Base-by-base conservation (phyloP, 352 stramenopile genomes). In the Pythium dissimile region DNA sequence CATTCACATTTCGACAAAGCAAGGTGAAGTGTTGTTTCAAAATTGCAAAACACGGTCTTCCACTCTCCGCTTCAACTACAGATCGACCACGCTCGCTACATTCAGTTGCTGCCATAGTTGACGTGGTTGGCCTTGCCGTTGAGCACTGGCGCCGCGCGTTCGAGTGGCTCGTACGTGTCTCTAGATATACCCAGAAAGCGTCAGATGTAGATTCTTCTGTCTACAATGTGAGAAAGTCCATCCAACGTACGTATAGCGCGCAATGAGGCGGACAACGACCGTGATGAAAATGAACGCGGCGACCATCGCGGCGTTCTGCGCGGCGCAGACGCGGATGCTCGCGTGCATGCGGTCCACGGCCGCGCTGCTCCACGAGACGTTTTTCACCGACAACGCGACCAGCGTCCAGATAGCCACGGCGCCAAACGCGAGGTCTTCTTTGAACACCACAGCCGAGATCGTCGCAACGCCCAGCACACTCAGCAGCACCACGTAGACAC, bases 371-470 rank as follows among this genome's bases (percentile, higher is more conserved):
- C 86, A 58, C 10, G 76, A 61, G 18, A 79, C 74, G 54, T 46
- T 67, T 64, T 89, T 88, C 39, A 76, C 48, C 7, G 69, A 72
- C 21, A 92, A 58, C 5, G 73, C 80, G 15, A 81, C 41, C 26
- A 89, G 56, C 15, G 82, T 65, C 82, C 82, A 92, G 37, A 89
- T 75, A n/a, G 64, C 77, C 46, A 89, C 77, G 4, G 80, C 46
- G 13, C 73, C 80, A 44, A 88, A 89, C 20, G 73, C 75, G 3
- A 87, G 42, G 37, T 91, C 78, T 4, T 67, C 55, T 18, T 81
- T 79, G 52, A 79, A 91, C 27, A 89, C 71, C 35, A 88, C 66
- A 0, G 73, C 68, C 1, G 67, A 80, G 46, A 89, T 71, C 28
- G 80, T 73, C 32, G 64, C 71, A 20, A 88, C 75, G 10, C 64